phyloP scores from a whole-genome alignment of 371 early-diverging fungal species.

The Mortierella polycephala region DNA sequence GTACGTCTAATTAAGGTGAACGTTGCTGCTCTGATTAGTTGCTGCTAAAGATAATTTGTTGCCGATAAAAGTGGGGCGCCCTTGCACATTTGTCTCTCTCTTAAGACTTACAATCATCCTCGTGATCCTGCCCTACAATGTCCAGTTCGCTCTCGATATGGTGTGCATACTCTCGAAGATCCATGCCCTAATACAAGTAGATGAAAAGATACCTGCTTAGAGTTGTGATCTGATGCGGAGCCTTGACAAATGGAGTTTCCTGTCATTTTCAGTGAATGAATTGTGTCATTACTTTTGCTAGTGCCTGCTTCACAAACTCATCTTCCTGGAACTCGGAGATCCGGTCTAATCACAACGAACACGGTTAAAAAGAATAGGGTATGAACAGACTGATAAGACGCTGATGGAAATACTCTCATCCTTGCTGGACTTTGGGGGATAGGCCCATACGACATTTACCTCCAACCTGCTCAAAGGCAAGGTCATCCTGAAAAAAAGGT shows the following conservation, averaged over 20 bases:
- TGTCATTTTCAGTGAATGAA: neutral
- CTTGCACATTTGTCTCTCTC: neutral
- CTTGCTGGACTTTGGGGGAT: no score
- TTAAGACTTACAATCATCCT: slow-evolving; percentile 72
- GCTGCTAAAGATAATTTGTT: neutral
- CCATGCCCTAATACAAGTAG: slow-evolving; percentile 69
- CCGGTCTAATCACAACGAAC: slow-evolving; percentile 53
- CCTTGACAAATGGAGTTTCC: no score
- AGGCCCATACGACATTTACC: slow-evolving; percentile 15
- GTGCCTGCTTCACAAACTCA: slow-evolving; percentile 79
- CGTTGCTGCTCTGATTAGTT: no score
- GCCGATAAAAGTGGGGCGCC: neutral
- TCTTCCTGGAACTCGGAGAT: slow-evolving; percentile 81
- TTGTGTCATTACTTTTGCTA: slow-evolving; percentile 65
- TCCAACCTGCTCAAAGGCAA: slow-evolving; percentile 52
- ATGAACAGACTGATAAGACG: neutral
- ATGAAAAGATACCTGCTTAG: neutral
- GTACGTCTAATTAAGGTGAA: slow-evolving; percentile 61
- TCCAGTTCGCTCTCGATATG: slow-evolving; percentile 80
- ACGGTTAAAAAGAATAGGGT: neutral
- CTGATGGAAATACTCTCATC: no score
- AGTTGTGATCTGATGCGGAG: neutral
- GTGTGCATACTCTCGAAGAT: slow-evolving; percentile 86
- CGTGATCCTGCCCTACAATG: slow-evolving; percentile 74
- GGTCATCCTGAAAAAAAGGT: slow-evolving; percentile 39